Evolutionary conservation across 805 yeast species (phyloP), one percentile per base, ranked within the genome.

Genomic region (Yarrowia sp.): DNA sequence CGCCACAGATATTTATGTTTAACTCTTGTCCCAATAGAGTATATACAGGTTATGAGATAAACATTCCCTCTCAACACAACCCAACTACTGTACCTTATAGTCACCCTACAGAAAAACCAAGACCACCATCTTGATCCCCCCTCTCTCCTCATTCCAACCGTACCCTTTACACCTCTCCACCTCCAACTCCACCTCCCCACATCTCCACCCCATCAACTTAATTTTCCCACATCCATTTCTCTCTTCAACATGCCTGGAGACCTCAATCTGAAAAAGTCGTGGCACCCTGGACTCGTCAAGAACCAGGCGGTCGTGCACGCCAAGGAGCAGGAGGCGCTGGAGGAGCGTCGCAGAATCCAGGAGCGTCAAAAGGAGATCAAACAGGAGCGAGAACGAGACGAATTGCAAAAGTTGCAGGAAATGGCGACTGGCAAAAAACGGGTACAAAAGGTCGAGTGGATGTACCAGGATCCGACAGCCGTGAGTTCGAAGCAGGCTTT

Each of bases 261-360:
- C 74, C 80, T 93, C 68, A 93, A 93, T 74, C 76, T 92, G 65
- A 89, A 93, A 77, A 93, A 93, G 74, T 93, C 98, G 67, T 93
- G 98, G 99, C 91, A 93, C 75, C 98, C 99, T 2, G 92, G 88
- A 53, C 80, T 90, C 60, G 79, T 89, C 73, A 89, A 88, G 74
- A 93, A 93, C 79, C 91, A 87, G 76, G 87, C 86, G 69, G 89
- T 87, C 71, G 92, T 93, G 39, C 88, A 96, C 93, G 81, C 85
- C 68, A 81, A 79, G 64, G 98, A 95, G 72, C 92, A 90, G 72
- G 87, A 87, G 44, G 86, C 88, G 8, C 76, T 90, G 7, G 82
- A 83, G n/a, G 96, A 90, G 71, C 82, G 86, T 55, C 83, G 83
- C 69, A 82, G 83, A 71, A 84, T 87, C 38, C 81, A 84, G 66